Conservation (phyloP, 371 early-diverging fungal genomes). For the Mortierella sp. region DNA sequence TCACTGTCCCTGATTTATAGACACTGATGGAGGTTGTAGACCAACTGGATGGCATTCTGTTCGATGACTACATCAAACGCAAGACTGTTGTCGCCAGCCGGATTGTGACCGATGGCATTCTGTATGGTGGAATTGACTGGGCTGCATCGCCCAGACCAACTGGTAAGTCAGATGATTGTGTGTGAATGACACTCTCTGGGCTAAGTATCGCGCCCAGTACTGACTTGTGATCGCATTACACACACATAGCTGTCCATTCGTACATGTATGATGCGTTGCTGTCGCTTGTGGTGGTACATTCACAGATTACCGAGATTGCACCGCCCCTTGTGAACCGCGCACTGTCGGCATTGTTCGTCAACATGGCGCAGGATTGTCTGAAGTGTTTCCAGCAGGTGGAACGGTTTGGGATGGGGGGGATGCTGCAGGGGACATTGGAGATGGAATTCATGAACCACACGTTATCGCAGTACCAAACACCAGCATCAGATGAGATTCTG, state of each 20-base stretch:
- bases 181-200: too few species aligned
- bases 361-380: constrained; percentile 81
- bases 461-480: constrained; percentile 74
- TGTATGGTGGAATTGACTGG: constrained; percentile 91
- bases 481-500: constrained; percentile 68
- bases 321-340: constrained; percentile 81
- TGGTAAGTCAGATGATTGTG: constrained; percentile 64
- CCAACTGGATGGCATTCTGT: constrained; percentile 81
- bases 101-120: constrained; percentile 81
- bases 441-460: constrained; percentile 88
- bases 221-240: too few species aligned
- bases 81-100: constrained; percentile 73
- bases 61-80: constrained; percentile 85
- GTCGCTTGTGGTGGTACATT: constrained; percentile 90
- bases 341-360: constrained; percentile 74
- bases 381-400: constrained; percentile 83
- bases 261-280: constrained; percentile 90
- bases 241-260: constrained; percentile 88
- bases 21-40: constrained; percentile 69
- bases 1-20: constrained; percentile 37
- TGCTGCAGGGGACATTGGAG: constrained; percentile 91
- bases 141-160: constrained; percentile 74
- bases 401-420: constrained; percentile 87
- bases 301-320: constrained; percentile 84
- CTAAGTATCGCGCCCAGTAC: too few species aligned